Base-by-base conservation (phyloP, 306 rosid genomes). In the Dryas drummondii region DNA sequence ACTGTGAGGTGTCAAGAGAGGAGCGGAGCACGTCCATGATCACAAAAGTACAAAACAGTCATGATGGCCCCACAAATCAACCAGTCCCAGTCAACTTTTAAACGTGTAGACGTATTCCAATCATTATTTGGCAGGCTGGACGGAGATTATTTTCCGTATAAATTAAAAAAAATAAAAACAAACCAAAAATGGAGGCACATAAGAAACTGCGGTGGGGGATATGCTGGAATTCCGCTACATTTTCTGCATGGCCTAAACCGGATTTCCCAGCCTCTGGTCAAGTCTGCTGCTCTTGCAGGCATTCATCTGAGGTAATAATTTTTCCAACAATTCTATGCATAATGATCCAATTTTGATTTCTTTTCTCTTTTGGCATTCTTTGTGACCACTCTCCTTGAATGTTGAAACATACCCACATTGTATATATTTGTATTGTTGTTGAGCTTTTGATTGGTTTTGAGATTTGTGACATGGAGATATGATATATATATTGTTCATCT, bases 221-320 rank as follows among this genome's bases (percentile, higher is more conserved):
- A 5, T 26, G 83, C 84, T 64, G 73, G 75, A 78, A 63, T 80
- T 82, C 73, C 80, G 76, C 76, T 86, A 12, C 70, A 26, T 52
- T 66, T 64, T 51, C 71, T 62, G 75, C 83, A 75, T 66, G 75
- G 49, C 79, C 54, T 80, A 77, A 81, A 68, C 50, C 49, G 80
- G 49, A 71, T 77, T 68, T 32, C 71, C 76, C 83, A 68, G 82
- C 86, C 82, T 78, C 73, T 58, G 74, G 62, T 73, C 70, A 32
- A 32, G 37, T 32, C 37, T 32, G 37, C 69, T 19, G 80, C 77
- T 68, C 70, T 69, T 73, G 66, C 81, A 71, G 78, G 76, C 81
- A 71, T 79, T 68, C 67, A 73, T 70, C 66, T 65, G 49, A 74
- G 94, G 84, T 82, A 75, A 40, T n/a, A 32, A 32, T 41, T n/a